Evolutionary conservation across 1,139 yeast species (phyloP).

Genomic region (Pichia sp.): DNA sequence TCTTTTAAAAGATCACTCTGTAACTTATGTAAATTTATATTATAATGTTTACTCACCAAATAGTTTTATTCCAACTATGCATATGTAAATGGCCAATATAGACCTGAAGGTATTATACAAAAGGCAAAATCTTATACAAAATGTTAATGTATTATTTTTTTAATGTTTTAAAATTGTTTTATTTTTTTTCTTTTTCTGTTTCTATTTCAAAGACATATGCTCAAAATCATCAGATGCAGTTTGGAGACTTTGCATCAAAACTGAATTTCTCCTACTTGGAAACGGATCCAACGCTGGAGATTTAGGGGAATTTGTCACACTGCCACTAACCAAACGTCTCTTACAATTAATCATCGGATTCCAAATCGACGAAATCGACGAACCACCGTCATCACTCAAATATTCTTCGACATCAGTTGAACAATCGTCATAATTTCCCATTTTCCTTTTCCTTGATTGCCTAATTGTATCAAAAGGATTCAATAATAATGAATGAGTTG

Average conservation of each 20-base stretch:
- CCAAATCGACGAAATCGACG: slow-evolving; percentile 9
- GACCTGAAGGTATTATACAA: too few relatives aligned
- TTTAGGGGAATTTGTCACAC: slow-evolving; percentile 18
- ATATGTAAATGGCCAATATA: too few relatives aligned
- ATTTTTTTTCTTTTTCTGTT: too few relatives aligned
- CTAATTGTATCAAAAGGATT: slow-evolving; percentile 7
- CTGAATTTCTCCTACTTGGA: slow-evolving; percentile 24
- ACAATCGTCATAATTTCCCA: slow-evolving; percentile 9
- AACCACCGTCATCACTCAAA: slow-evolving; percentile 14
- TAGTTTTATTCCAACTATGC: too few relatives aligned
- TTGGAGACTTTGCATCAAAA: slow-evolving; percentile 18
- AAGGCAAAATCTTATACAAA: too few relatives aligned
- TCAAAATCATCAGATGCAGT: slow-evolving; percentile 26
- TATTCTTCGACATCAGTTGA: slow-evolving; percentile 18
- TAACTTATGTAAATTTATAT: too few relatives aligned
- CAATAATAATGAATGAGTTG: not conserved
- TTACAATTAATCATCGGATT: slow-evolving; percentile 17
- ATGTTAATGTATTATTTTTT: too few relatives aligned
- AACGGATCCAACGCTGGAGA: slow-evolving; percentile 23
- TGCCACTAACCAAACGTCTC: slow-evolving; percentile 25
- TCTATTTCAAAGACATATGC: slow-evolving; percentile 20
- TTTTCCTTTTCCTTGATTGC: slow-evolving; percentile 12
- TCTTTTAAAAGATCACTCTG: too few relatives aligned
- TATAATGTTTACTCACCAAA: too few relatives aligned
- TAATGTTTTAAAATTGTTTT: too few relatives aligned